Evolutionary conservation across 2,329 filamentous ascomycete genomes (phyloP).

Genomic region (Penicillium glabrum): DNA sequence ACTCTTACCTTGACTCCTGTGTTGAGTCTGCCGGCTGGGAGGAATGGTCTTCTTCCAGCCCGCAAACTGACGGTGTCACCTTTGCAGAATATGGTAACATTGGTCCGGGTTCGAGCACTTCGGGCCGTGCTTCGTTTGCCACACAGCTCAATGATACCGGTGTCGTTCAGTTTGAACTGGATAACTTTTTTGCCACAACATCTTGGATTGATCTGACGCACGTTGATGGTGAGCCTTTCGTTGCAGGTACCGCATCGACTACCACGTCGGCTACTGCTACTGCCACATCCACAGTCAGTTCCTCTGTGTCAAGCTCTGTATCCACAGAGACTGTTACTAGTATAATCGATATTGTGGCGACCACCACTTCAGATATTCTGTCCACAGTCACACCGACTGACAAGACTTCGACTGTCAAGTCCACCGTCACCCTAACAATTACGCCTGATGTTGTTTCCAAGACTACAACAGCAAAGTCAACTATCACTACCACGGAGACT

Average conservation of each 20-base stretch:
- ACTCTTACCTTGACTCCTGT: constrained; percentile 13
- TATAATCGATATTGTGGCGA: constrained; percentile 14
- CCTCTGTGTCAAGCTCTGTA: not conserved
- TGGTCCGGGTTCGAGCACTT: constrained; percentile 34
- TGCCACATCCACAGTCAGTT: not conserved
- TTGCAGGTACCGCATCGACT: constrained; percentile 26
- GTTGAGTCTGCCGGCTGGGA: constrained; percentile 27
- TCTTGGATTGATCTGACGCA: constrained; percentile 46
- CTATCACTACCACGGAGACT: constrained; percentile 25
- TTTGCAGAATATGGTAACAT: constrained; percentile 40
- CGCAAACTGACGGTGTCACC: constrained; percentile 25
- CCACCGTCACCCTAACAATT: constrained; percentile 4
- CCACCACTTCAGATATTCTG: constrained; percentile 18
- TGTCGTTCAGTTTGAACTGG: constrained; percentile 41
- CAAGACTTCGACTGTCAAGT: constrained; percentile 6
- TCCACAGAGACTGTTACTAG: constrained; percentile 8
- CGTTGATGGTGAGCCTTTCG: constrained; percentile 40
- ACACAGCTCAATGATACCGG: constrained; percentile 36
- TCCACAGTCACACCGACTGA: constrained; percentile 13
- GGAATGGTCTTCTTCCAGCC: constrained; percentile 28
- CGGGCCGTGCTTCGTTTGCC: constrained; percentile 37
- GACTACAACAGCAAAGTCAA: constrained; percentile 21
- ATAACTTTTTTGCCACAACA: constrained; percentile 41
- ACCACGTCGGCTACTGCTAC: not conserved
- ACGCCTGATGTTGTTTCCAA: constrained; percentile 3